Evolutionary conservation across 352 stramenopile species (phyloP).

Genomic region (Lagenidium sp.): DNA sequence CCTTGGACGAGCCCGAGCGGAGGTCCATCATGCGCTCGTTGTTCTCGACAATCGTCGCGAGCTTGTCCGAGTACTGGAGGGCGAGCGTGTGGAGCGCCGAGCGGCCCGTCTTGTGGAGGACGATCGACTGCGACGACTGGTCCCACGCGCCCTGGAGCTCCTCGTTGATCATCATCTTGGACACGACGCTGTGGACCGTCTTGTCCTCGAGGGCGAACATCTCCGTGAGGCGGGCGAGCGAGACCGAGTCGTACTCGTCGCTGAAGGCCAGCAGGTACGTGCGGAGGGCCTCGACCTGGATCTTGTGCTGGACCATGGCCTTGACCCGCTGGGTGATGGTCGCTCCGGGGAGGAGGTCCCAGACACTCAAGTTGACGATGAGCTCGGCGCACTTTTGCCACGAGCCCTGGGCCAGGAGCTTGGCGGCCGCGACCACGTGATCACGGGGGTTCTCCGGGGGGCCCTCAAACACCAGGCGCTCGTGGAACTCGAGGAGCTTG

Average conservation of each 20-base stretch:
- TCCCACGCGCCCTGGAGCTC: constrained; percentile 97
- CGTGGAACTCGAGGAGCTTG: constrained; percentile 87
- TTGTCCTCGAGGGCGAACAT: constrained; percentile 97
- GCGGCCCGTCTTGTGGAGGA: constrained; percentile 93
- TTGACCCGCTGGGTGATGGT: constrained; percentile 80
- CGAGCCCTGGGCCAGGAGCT: constrained; percentile 92
- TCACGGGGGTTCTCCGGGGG: constrained; percentile 97
- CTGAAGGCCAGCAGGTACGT: constrained; percentile 97
- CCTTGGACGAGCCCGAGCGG: constrained; percentile 52
- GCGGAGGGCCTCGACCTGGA: constrained; percentile 94
- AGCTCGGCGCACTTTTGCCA: constrained; percentile 91
- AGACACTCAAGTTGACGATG: constrained; percentile 88
- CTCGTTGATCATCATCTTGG: constrained; percentile 99
- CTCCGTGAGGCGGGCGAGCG: constrained; percentile 89
- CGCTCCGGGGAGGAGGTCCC: constrained; percentile 92
- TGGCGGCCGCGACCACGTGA: constrained; percentile 94
- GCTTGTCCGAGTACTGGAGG: constrained; percentile 95
- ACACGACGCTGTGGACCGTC: constrained; percentile 96
- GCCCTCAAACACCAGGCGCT: constrained; percentile 93
- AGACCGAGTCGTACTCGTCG: constrained; percentile 95
- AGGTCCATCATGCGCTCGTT: constrained; percentile 88
- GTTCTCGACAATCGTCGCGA: constrained; percentile 82
- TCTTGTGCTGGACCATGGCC: constrained; percentile 89
- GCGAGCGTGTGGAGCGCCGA: constrained; percentile 93
- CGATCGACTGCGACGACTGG: constrained; percentile 95